These are phyloP conservation scores for Arthrobotrys conoides DNA, from an alignment of 2,329 filamentous ascomycete species.

Conservation along the genomic window DNA sequence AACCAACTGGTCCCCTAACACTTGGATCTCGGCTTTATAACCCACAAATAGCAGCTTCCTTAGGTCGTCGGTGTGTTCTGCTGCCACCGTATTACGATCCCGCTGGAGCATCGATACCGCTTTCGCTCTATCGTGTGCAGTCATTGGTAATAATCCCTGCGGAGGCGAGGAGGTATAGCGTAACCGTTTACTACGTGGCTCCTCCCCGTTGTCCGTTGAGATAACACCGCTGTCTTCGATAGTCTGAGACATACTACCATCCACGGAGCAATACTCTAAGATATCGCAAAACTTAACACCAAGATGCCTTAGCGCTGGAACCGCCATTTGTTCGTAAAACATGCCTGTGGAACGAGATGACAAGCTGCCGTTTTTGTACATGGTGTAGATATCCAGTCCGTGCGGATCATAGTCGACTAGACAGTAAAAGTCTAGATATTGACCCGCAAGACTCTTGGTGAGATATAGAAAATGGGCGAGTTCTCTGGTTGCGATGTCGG, in stretches of 20 bases:
- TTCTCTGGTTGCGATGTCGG: constrained; percentile 78
- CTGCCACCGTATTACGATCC: neutral
- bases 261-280: constrained; percentile 34
- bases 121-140: constrained; percentile 49
- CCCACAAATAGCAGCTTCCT: constrained; percentile 47
- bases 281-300: constrained; percentile 58
- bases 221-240: neutral
- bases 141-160: constrained; percentile 49
- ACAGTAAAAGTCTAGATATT: constrained; percentile 72
- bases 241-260: constrained; percentile 14
- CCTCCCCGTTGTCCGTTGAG: constrained; percentile 12
- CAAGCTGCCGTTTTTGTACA: constrained; percentile 80
- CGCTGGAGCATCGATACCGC: constrained; percentile 54
- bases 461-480: constrained; percentile 74
- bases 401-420: constrained; percentile 84
- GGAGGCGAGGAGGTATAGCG: constrained; percentile 23
- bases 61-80: constrained; percentile 41
- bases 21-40: constrained; percentile 61
- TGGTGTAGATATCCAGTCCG: constrained; percentile 80
- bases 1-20: constrained; percentile 50
- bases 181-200: constrained; percentile 36
- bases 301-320: constrained; percentile 40
- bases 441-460: constrained; percentile 68
- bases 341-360: constrained; percentile 68
- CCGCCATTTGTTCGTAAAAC: constrained; percentile 42